These are phyloP conservation scores for Amanita rimosa DNA, from an alignment of 768 basidiomycete genomes.

Conservation along the genomic window DNA sequence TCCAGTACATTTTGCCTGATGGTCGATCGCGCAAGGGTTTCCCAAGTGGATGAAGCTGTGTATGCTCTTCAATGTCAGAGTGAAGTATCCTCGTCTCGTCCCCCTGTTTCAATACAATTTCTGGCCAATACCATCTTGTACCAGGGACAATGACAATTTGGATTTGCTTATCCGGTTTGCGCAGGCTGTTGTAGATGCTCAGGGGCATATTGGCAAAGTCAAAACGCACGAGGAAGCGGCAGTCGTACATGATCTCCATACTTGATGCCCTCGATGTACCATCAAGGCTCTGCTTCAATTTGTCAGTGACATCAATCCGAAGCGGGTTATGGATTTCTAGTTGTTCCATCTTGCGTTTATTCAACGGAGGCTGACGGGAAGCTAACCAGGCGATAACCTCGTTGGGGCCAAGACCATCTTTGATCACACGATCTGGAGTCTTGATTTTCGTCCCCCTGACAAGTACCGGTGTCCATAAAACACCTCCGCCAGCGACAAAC, in stretches of 20 bases:
- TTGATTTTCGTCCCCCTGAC: conserved; percentile 16
- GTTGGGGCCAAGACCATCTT: neutral
- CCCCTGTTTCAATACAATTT: conserved; percentile 22
- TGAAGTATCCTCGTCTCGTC: conserved; percentile 9
- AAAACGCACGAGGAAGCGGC: conserved; percentile 48
- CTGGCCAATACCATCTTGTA: conserved; percentile 38
- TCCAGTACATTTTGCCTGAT: conserved; percentile 1
- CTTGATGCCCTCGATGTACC: conserved; percentile 9
- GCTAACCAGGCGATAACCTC: conserved; percentile 48
- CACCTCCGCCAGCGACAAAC: conserved; percentile 50
- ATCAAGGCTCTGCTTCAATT: conserved; percentile 10
- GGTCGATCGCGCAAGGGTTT: neutral
- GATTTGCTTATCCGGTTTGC: conserved; percentile 8
- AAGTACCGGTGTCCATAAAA: conserved; percentile 50
- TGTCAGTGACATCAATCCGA: conserved; percentile 30
- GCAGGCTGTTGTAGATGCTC: conserved; percentile 19
- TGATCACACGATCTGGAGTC: conserved; percentile 9
- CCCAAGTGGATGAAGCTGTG: neutral
- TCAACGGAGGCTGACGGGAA: conserved; percentile 40
- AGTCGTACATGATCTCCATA: conserved; percentile 46
- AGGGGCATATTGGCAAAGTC: conserved; percentile 30
- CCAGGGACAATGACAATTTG: conserved; percentile 24
- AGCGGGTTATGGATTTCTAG: conserved; percentile 16
- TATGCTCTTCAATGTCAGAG: conserved; percentile 7
- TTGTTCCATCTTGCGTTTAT: conserved; percentile 18